phyloP scores from a whole-genome alignment of 257 asterid species.

The Solanum clarkiae region DNA sequence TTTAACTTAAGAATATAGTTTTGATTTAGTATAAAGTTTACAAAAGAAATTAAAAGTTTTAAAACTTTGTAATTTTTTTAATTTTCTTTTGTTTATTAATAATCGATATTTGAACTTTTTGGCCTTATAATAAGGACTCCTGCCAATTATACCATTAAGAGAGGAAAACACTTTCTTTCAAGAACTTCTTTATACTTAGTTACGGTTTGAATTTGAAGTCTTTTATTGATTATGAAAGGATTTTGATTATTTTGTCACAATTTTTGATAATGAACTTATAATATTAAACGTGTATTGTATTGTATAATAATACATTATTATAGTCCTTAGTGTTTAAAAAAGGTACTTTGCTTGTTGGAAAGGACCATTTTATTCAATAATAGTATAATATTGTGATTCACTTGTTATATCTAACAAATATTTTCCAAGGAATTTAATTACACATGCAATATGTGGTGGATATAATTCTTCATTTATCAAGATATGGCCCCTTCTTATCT shows the following conservation, averaged over 20 bases:
- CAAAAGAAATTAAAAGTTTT: too few relatives aligned
- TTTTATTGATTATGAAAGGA: neutral
- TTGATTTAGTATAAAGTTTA: too few relatives aligned
- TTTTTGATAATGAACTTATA: too few relatives aligned
- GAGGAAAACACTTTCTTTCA: neutral
- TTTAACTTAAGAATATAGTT: too few relatives aligned
- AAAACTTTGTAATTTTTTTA: too few relatives aligned
- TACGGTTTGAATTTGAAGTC: neutral
- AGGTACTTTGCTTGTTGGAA: neutral
- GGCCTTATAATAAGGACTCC: neutral
- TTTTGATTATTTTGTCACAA: too few relatives aligned
- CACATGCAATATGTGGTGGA: neutral
- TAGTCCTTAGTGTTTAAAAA: neutral
- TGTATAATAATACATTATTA: neutral
- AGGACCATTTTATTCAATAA: neutral
- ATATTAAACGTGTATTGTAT: too few relatives aligned
- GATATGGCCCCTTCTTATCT: conserved; percentile 1
- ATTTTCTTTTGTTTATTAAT: neutral
- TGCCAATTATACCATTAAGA: neutral
- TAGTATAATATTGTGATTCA: neutral
- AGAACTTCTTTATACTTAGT: too few relatives aligned
- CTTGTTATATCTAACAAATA: neutral
- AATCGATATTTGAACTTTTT: neutral
- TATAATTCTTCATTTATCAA: neutral
- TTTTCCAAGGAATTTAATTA: neutral